Conservation (phyloP, 2,329 filamentous ascomycete genomes). For the Cercospora zeina region DNA sequence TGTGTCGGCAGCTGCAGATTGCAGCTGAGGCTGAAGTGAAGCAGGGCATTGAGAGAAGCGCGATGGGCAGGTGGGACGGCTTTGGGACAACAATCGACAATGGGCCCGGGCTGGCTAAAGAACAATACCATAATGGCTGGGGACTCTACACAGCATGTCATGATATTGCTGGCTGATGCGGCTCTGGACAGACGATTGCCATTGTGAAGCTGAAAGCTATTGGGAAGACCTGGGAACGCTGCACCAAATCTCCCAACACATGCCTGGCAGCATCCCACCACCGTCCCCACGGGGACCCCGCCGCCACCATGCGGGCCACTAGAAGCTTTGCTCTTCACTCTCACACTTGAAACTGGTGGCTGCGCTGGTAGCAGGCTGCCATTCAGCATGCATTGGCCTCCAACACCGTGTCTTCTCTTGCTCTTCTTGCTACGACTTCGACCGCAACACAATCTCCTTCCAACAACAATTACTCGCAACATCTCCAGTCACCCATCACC, state of each 20-base stretch:
- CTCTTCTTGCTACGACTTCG: not conserved
- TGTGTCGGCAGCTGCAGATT: not conserved
- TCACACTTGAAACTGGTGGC: not conserved
- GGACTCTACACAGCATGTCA: not conserved
- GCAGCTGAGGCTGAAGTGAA: slow-evolving; percentile 4
- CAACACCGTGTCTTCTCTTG: not conserved
- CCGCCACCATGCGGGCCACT: not conserved
- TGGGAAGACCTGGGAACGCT: not conserved
- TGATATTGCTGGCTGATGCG: not conserved
- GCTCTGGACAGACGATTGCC: not conserved
- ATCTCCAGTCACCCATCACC: not conserved
- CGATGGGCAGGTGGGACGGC: not conserved
- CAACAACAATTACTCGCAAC: not conserved
- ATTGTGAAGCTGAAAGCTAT: no score
- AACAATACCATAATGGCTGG: not conserved
- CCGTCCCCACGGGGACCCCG: not conserved
- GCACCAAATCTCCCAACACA: not conserved
- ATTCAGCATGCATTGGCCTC: not conserved
- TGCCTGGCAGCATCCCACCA: not conserved
- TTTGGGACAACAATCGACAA: slow-evolving; percentile 3
- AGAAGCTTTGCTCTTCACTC: not conserved
- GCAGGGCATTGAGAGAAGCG: slow-evolving; percentile 3
- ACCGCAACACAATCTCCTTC: not conserved
- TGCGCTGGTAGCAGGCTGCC: not conserved
- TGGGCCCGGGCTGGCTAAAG: not conserved